These are phyloP conservation scores for Solanum sitiens DNA, from an alignment of 257 asterid species.

Conservation along the genomic window DNA sequence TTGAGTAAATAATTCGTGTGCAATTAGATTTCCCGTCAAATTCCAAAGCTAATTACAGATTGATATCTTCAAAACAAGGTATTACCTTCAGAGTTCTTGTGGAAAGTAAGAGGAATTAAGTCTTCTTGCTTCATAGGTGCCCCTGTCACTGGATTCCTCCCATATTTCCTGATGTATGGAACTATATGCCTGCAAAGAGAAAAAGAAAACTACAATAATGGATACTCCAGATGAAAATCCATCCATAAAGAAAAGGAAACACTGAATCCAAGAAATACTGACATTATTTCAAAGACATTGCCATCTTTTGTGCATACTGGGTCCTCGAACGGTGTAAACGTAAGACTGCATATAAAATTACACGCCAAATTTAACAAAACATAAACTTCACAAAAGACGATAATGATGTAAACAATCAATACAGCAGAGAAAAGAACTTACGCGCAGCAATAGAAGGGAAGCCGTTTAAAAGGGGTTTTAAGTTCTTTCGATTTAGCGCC, in stretches of 20 bases:
- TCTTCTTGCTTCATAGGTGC: conserved; percentile 67
- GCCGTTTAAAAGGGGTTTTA: conserved; percentile 78
- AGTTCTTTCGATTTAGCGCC: conserved; percentile 92
- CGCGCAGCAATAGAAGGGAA: conserved; percentile 99
- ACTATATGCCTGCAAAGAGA: conserved; percentile 49
- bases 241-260: neutral
- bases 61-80: neutral
- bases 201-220: neutral
- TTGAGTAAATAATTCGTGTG: neutral
- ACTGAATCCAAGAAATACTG: conserved; percentile 6
- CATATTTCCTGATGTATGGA: conserved; percentile 76
- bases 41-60: neutral
- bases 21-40: neutral
- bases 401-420: neutral
- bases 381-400: neutral
- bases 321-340: conserved; percentile 91
- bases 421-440: conserved; percentile 7
- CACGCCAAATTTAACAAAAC: neutral
- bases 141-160: conserved; percentile 93
- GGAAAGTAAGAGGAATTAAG: conserved; percentile 70
- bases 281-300: conserved; percentile 75
- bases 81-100: conserved; percentile 83
- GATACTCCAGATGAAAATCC: neutral
- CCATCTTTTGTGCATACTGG: conserved; percentile 94
- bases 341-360: conserved; percentile 45